Evolutionary conservation across 352 stramenopile species (phyloP).

Genomic region (Phytopythium cucurbitacearum): DNA sequence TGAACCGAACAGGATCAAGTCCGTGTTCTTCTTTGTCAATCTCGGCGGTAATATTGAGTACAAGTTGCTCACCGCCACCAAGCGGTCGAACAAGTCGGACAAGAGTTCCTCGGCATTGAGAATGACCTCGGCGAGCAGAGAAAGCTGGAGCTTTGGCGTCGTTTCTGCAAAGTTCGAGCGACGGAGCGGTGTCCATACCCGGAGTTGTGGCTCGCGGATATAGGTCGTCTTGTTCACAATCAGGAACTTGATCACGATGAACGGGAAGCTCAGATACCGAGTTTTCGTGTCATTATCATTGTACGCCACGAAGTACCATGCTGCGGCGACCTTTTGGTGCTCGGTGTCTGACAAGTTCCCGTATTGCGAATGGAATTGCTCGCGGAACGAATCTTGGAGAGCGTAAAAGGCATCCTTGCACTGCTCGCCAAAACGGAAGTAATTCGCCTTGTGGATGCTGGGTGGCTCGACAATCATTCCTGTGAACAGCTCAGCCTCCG

Average conservation of each 20-base stretch:
- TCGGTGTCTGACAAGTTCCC: conserved; percentile 13
- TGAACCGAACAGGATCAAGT: conserved; percentile 65
- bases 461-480: conserved; percentile 65
- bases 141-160: conserved; percentile 55
- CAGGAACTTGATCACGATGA: conserved; percentile 58
- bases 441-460: conserved; percentile 60
- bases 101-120: conserved; percentile 44
- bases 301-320: conserved; percentile 70
- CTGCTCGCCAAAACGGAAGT: conserved; percentile 73
- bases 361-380: conserved; percentile 38
- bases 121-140: conserved; percentile 51
- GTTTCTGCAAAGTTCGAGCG: conserved; percentile 20
- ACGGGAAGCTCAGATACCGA: conserved; percentile 61
- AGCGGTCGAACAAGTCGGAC: conserved; percentile 56
- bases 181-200: conserved; percentile 21
- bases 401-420: conserved; percentile 62
- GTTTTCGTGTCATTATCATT: conserved; percentile 27
- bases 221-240: conserved; percentile 33
- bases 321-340: conserved; percentile 40
- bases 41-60: conserved; percentile 27
- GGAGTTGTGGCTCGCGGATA: conserved; percentile 9
- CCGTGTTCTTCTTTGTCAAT: conserved; percentile 34
- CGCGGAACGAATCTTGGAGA: conserved; percentile 38
- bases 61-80: conserved; percentile 47
- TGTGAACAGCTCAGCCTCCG: conserved; percentile 64